A percentile compares a stretch with the other conserved stretches of the same genome.
phyloP scores from a whole-genome alignment of 768 basidiomycete species.

The Macrocybe gigantea region DNA sequence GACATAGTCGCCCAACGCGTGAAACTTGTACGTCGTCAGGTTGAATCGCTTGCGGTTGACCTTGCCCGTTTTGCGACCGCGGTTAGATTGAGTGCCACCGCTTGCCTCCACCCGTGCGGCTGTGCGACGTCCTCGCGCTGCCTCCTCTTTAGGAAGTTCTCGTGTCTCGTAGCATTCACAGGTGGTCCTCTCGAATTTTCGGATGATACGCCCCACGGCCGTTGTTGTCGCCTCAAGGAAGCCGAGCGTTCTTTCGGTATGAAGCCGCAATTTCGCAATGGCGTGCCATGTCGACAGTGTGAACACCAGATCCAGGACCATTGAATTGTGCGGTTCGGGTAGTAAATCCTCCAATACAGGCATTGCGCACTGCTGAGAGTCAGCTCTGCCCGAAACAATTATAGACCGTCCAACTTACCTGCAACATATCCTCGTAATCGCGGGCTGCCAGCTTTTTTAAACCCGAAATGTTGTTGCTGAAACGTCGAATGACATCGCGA shows the following conservation, averaged over 20 bases:
- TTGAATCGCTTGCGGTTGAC: conserved; percentile 9
- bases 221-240: conserved; percentile 17
- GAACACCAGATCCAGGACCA: conserved; percentile 22
- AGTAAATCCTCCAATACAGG: conserved; percentile 33
- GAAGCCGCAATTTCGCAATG: conserved; percentile 27
- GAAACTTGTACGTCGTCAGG: conserved; percentile 21
- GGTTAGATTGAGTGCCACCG: conserved; percentile 9
- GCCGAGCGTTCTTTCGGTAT: conserved; percentile 26
- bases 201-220: conserved; percentile 18
- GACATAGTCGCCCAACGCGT: conserved; percentile 22
- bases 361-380: conserved; percentile 19
- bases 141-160: conserved; percentile 25
- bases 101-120: conserved; percentile 4
- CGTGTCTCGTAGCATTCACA: conserved; percentile 17
- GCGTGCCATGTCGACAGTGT: conserved; percentile 29
- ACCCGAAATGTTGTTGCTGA: conserved; percentile 17
- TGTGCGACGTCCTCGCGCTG: conserved; percentile 12
- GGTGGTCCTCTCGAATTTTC: conserved; percentile 15
- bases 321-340: conserved; percentile 16
- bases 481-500: conserved; percentile 15
- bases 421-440: conserved; percentile 24
- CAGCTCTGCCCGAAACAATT: background rate
- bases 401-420: conserved; percentile 8
- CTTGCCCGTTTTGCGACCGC: conserved; percentile 1
- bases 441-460: conserved; percentile 20